Conservation (phyloP, 2,329 filamentous ascomycete genomes). For the Parastagonospora avenae region DNA sequence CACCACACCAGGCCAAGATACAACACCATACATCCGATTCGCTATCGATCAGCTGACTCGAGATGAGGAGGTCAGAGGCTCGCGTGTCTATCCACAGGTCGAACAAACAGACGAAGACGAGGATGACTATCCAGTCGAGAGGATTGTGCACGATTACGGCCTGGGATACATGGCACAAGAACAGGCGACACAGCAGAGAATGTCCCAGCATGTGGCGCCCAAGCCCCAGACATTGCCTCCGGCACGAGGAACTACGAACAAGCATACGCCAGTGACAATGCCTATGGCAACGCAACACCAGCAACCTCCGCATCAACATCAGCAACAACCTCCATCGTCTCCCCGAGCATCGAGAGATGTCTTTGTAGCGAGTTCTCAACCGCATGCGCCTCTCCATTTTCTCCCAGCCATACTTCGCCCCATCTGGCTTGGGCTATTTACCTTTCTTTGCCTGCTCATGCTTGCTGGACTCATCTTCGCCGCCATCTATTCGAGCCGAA, state of each 20-base stretch:
- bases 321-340: slow-evolving; percentile 14
- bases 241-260: slow-evolving; percentile 9
- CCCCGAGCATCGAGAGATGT: slow-evolving; percentile 43
- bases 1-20: slow-evolving; percentile 72
- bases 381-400: slow-evolving; percentile 63
- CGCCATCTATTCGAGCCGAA: slow-evolving; percentile 53
- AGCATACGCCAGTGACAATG: slow-evolving; percentile 7
- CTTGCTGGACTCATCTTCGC: slow-evolving; percentile 73
- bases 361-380: slow-evolving; percentile 54
- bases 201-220: slow-evolving; percentile 32
- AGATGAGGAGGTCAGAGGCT: slow-evolving; percentile 66
- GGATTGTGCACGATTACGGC: slow-evolving; percentile 51
- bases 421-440: slow-evolving; percentile 65
- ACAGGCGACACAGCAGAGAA: slow-evolving; percentile 33
- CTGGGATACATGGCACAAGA: slow-evolving; percentile 45
- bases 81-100: slow-evolving; percentile 54
- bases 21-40: slow-evolving; percentile 86
- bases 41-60: slow-evolving; percentile 86
- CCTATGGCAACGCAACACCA: slow-evolving; percentile 7
- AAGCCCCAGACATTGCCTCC: slow-evolving; percentile 20
- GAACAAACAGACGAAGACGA: slow-evolving; percentile 17
- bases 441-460: slow-evolving; percentile 70
- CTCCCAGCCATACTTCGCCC: slow-evolving; percentile 74
- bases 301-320: slow-evolving; percentile 1
- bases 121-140: slow-evolving; percentile 57